Evolutionary conservation across 345 rosid species (phyloP).

Genomic region (Lenwebbia sp.): DNA sequence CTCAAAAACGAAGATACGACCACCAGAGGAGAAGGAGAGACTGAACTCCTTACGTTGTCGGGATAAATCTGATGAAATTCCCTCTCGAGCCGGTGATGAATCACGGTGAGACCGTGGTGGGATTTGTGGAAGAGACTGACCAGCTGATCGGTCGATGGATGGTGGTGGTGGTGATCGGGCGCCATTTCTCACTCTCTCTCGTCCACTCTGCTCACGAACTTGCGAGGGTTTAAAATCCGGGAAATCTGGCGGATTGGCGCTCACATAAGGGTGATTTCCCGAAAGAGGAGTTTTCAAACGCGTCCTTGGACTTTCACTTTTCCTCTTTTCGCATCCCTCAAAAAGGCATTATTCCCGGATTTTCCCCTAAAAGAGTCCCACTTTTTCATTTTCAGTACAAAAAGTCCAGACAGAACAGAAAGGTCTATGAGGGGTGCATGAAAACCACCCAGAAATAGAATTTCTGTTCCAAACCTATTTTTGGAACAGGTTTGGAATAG

Average conservation of each 20-base stretch:
- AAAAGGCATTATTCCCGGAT: neutral
- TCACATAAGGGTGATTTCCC: neutral
- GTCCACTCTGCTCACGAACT: neutral
- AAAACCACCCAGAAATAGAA: no score
- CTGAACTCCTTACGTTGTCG: conserved; percentile 34
- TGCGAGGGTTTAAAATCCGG: neutral
- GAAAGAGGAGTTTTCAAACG: neutral
- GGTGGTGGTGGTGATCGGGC: neutral
- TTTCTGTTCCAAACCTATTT: no score
- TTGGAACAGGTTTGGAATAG: no score
- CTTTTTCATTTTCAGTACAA: neutral
- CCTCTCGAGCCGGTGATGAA: conserved; percentile 66
- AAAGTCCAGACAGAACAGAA: neutral
- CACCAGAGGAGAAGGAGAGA: neutral
- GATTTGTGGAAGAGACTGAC: conserved; percentile 55
- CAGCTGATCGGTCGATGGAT: conserved; percentile 15
- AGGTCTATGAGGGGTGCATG: neutral
- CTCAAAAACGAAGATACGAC: neutral
- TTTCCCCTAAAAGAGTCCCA: neutral
- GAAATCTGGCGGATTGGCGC: neutral
- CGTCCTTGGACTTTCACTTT: neutral
- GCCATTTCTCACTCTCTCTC: neutral
- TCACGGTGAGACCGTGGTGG: conserved; percentile 46
- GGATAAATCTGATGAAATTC: conserved; percentile 78
- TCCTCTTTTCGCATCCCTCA: neutral